These are phyloP conservation scores for Serendipita sp. DNA, from an alignment of 768 basidiomycete genomes.

Conservation along the genomic window DNA sequence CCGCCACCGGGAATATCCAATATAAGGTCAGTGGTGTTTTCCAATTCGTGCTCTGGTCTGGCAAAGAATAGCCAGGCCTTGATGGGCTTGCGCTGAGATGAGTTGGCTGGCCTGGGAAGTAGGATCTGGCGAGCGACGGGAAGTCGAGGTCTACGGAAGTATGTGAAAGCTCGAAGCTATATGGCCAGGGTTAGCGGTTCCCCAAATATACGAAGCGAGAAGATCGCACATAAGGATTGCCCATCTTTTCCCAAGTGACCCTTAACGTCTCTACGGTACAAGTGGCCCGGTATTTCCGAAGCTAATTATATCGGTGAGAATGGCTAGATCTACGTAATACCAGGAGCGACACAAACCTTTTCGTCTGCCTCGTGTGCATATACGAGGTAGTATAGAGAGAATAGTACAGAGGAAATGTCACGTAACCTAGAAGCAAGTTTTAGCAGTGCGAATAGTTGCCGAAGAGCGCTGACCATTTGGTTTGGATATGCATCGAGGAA, in stretches of 20 bases:
- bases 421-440: constrained; percentile 29
- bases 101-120: constrained; percentile 65
- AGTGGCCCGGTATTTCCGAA: constrained; percentile 79
- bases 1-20: constrained; percentile 93
- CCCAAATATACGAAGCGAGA: constrained; percentile 8
- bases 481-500: constrained; percentile 81
- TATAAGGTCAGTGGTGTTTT: constrained; percentile 58
- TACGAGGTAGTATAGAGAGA: constrained; percentile 77
- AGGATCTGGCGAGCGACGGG: constrained; percentile 55
- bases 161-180: constrained; percentile 50
- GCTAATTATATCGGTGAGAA: constrained; percentile 27
- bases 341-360: constrained; percentile 43
- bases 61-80: constrained; percentile 71
- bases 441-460: background rate
- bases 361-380: constrained; percentile 88
- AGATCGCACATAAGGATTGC: constrained; percentile 66
- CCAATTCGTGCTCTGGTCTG: constrained; percentile 44
- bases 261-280: constrained; percentile 95
- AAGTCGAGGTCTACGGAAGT: constrained; percentile 38
- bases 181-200: constrained; percentile 6
- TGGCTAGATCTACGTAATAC: background rate
- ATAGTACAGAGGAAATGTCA: constrained; percentile 71
- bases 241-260: constrained; percentile 91
- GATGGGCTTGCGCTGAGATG: constrained; percentile 66
- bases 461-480: constrained; percentile 37